A percentile compares a stretch with the other conserved stretches of the same genome.
These are phyloP conservation scores for Apium graveolens DNA, from an alignment of 129 eudicot species.

Conservation along the genomic window DNA sequence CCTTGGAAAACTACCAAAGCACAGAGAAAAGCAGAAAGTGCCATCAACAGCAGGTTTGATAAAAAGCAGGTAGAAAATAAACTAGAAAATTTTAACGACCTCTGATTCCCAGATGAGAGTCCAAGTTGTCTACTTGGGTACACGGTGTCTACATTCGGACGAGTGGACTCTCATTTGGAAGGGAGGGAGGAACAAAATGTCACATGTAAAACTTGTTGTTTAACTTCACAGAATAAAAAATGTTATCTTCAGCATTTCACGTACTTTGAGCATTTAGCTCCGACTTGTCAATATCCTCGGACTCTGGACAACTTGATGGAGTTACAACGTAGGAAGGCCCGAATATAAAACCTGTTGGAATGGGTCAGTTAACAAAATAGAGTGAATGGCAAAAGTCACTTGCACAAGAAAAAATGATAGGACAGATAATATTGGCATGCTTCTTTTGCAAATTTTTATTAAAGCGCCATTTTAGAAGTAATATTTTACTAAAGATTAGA, in stretches of 20 bases:
- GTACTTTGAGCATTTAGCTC: slow-evolving; percentile 55
- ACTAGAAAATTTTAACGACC: background rate
- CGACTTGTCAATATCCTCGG: slow-evolving; percentile 57
- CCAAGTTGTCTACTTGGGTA: background rate
- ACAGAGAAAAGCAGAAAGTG: slow-evolving; percentile 13
- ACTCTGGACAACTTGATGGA: slow-evolving; percentile 55
- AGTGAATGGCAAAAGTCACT: background rate
- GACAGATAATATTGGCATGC: background rate
- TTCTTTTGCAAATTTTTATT: background rate
- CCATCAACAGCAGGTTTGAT: background rate
- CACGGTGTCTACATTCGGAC: background rate
- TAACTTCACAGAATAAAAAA: background rate
- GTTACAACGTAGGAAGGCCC: slow-evolving; percentile 65
- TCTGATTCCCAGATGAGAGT: background rate
- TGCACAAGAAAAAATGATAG: background rate
- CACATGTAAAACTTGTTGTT: background rate
- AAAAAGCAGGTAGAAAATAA: background rate
- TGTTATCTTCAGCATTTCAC: slow-evolving; percentile 18
- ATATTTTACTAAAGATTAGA: background rate
- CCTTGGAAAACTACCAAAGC: slow-evolving; percentile 60
- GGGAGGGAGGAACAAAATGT: background rate
- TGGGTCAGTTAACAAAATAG: background rate
- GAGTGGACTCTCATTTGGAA: background rate
- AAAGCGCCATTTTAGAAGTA: background rate
- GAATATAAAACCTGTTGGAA: slow-evolving; percentile 56